Percentiles rank a stretch among this genome's conserved stretches.
These are phyloP conservation scores for Lentinula boryana DNA, from an alignment of 768 basidiomycete genomes.

Conservation along the genomic window DNA sequence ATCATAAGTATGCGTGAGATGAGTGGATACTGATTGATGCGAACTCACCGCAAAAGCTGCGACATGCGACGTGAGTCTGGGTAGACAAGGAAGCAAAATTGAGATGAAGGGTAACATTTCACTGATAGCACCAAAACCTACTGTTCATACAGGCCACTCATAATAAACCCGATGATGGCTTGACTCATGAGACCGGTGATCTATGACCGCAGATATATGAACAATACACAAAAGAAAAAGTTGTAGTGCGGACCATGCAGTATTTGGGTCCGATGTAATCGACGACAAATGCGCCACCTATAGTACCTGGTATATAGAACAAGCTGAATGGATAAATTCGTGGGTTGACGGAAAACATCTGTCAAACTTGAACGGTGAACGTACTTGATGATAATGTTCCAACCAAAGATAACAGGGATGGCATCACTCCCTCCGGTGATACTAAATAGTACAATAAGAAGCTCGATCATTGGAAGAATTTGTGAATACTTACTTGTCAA, in stretches of 20 bases:
- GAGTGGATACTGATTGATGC: background rate
- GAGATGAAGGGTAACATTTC: background rate
- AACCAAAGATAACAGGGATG: constrained; percentile 67
- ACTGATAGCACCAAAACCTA: constrained; percentile 17
- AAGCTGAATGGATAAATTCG: constrained; percentile 26
- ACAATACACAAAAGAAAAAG: constrained; percentile 4
- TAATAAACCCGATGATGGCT: constrained; percentile 78
- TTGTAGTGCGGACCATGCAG: constrained; percentile 48
- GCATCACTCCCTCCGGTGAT: constrained; percentile 50
- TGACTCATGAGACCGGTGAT: constrained; percentile 64
- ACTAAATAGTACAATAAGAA: constrained; percentile 22
- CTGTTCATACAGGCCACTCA: constrained; percentile 74
- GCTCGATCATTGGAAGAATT: background rate
- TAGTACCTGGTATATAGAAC: constrained; percentile 66
- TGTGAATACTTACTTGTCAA: constrained; percentile 44
- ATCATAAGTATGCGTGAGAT: background rate
- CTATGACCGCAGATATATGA: constrained; percentile 23
- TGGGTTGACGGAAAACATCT: constrained; percentile 32
- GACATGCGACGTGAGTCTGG: constrained; percentile 54
- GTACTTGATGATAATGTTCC: constrained; percentile 82
- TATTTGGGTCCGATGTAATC: constrained; percentile 73
- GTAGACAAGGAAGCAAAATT: background rate
- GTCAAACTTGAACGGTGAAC: constrained; percentile 13
- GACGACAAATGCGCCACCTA: constrained; percentile 70
- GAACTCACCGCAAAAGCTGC: constrained; percentile 66